Evolutionary conservation across 331 rosid genomes (phyloP).

Genomic region (Rosa hybrid): DNA sequence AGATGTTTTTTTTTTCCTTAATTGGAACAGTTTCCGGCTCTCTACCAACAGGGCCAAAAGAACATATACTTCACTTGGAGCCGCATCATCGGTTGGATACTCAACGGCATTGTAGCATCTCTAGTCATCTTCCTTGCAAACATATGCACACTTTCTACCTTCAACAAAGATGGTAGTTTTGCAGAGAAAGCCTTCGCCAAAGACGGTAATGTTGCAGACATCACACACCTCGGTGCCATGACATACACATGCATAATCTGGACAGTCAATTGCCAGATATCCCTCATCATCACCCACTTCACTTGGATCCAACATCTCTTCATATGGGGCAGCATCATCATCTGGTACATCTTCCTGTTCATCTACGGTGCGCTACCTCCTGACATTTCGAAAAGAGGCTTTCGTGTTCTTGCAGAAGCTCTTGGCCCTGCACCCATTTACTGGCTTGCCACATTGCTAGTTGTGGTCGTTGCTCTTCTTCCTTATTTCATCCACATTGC

Average conservation of each 20-base stretch:
- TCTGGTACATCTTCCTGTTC: slow-evolving; percentile 36
- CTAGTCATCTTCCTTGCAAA: slow-evolving; percentile 29
- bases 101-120: slow-evolving; percentile 32
- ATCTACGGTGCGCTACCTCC: slow-evolving; percentile 29
- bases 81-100: slow-evolving; percentile 36
- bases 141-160: not conserved
- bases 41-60: slow-evolving; percentile 37
- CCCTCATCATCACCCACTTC: slow-evolving; percentile 35
- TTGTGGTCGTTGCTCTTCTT: slow-evolving; percentile 26
- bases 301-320: slow-evolving; percentile 45
- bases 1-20: not conserved
- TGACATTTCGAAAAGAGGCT: slow-evolving; percentile 21
- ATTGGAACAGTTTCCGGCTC: slow-evolving; percentile 35
- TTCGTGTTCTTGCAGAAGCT: slow-evolving; percentile 23
- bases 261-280: slow-evolving; percentile 44
- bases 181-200: slow-evolving; percentile 27
- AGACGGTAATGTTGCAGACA: slow-evolving; percentile 28
- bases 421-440: slow-evolving; percentile 27
- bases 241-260: slow-evolving; percentile 39
- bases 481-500: slow-evolving; percentile 33
- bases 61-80: slow-evolving; percentile 33
- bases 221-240: slow-evolving; percentile 25
- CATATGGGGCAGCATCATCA: slow-evolving; percentile 40
- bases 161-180: slow-evolving; percentile 17
- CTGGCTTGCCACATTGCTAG: slow-evolving; percentile 35